Base-by-base conservation (phyloP, 768 basidiomycete species). In the Tricholoma matsutake region DNA sequence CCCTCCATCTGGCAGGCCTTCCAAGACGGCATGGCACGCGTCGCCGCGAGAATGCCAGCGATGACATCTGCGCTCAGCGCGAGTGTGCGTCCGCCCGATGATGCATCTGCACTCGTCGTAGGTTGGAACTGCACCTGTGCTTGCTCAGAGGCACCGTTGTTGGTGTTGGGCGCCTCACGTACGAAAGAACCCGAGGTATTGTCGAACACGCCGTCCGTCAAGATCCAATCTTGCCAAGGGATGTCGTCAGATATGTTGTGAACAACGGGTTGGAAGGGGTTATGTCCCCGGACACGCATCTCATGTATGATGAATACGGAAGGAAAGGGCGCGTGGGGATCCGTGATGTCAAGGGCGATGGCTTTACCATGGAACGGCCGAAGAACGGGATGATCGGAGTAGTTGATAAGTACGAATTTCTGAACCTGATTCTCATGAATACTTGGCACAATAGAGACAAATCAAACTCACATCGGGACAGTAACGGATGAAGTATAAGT, bases 291-390 rank as follows among this genome's bases (percentile, higher is more conserved):
- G 56, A 73, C 73, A 10, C 75, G 73, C 71, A 73, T 72, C 63
- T 78, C 74, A 49, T 76, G 75, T 56, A 73, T 64, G 41, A 74
- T 69, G 63, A 76, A 73, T 18, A 49, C 2, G 22, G 47, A 49
- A 39, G 73, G 70, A 63, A 75, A 74, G 0, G 74, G 74, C 9
- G 64, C 72, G 59, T 71, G 29, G 4, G 5, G 56, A 56, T 77
- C 65, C 10, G 59, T 60, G 54, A 68, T 67, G 39, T 77, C 71
- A 47, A 78, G 68, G 52, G 68, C 72, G 28, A 74, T 63, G 22
- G 70, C 73, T 65, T 75, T 76, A n/a, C 72, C 71, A 51, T 77
- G 76, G 54, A 62, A 70, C 52, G 59, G 45, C 57, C 57, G 61
- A 64, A 69, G 62, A 41, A 22, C 3, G 5, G 16, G 14, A 3